Percentiles rank a stretch among this genome's conserved stretches.
phyloP scores from a whole-genome alignment of 805 yeast species.

The Saccharomyces kudriavzevii region DNA sequence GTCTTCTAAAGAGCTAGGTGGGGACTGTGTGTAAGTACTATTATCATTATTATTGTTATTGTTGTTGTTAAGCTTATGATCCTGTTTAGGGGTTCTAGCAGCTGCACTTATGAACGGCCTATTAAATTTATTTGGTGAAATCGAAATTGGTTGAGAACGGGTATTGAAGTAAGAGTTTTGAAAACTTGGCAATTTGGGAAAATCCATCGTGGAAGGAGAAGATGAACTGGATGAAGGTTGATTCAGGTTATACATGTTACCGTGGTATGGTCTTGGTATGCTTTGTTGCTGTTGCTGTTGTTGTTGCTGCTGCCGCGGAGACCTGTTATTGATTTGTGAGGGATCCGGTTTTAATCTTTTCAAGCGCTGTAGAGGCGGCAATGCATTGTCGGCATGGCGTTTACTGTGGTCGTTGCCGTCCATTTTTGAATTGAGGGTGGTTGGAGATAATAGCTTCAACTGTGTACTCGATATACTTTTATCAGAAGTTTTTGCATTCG shows the following conservation, averaged over 20 bases:
- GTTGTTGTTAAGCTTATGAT: background rate
- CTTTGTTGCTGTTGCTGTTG: slow-evolving; percentile 5
- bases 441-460: background rate
- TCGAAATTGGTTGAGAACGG: background rate
- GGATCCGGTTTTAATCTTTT: background rate
- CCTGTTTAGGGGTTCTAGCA: background rate
- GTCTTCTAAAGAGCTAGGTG: background rate
- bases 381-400: background rate
- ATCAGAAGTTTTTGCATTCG: background rate
- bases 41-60: slow-evolving; percentile 1
- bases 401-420: background rate
- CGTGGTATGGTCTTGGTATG: slow-evolving; percentile 3
- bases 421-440: background rate
- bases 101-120: background rate
- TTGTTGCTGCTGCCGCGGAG: slow-evolving; percentile 2
- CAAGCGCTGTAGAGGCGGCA: background rate
- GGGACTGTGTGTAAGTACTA: background rate
- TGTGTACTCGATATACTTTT: background rate
- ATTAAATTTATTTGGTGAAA: background rate
- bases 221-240: background rate
- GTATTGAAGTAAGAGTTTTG: background rate
- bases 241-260: background rate
- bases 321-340: slow-evolving; percentile 1
- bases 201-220: background rate
- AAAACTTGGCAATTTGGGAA: background rate